Conservation (phyloP, 2,329 filamentous ascomycete genomes). For the Trichoderma sp. region DNA sequence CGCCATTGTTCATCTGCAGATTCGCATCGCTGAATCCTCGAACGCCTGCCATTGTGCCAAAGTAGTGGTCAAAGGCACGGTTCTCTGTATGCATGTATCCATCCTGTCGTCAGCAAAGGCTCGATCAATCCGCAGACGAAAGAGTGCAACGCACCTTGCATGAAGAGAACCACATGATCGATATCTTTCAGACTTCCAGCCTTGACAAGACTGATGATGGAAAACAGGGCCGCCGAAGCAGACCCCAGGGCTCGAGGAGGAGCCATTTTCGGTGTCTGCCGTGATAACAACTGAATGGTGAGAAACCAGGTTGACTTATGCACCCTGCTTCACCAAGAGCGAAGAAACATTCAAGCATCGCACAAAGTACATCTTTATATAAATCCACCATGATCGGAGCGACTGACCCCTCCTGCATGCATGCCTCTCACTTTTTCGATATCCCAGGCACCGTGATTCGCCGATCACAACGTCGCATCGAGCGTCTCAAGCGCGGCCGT, state of each 20-base stretch:
- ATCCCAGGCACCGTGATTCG: constrained; percentile 3
- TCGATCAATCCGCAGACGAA: too few species aligned
- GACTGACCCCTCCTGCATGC: constrained; percentile 5
- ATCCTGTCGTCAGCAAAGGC: background rate
- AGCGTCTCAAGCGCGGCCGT: background rate
- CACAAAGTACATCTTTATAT: background rate
- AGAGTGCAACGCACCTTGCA: constrained; percentile 46
- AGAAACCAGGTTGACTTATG: background rate
- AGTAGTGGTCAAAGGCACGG: constrained; percentile 50
- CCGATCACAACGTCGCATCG: background rate
- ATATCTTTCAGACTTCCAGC: constrained; percentile 42
- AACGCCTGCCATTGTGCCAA: constrained; percentile 57
- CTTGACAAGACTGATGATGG: background rate
- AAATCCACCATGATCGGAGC: background rate
- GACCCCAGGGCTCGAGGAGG: background rate
- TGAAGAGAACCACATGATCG: constrained; percentile 59
- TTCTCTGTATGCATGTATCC: constrained; percentile 32
- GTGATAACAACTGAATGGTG: background rate
- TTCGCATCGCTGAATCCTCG: constrained; percentile 60
- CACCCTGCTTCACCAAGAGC: background rate
- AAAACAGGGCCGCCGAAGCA: constrained; percentile 3
- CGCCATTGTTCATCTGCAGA: constrained; percentile 50
- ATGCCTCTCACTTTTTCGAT: background rate
- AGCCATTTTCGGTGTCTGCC: background rate
- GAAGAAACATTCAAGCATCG: background rate